Conservation (phyloP, 768 basidiomycete genomes). For the Suillus decipiens region DNA sequence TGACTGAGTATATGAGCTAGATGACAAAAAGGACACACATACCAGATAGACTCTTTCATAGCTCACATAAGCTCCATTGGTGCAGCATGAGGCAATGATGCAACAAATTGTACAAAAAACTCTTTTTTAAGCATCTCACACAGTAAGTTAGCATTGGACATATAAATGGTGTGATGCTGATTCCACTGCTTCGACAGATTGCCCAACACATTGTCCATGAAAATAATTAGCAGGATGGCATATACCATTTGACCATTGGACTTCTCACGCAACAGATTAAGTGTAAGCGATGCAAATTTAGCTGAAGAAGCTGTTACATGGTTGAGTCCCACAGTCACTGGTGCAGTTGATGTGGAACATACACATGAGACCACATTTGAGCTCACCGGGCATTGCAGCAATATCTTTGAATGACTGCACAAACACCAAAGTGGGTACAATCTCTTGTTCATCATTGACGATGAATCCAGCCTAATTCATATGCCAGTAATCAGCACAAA, state of each 20-base stretch:
- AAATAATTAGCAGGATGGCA: constrained; percentile 3
- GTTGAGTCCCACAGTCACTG: not conserved
- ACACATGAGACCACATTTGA: too few relatives aligned
- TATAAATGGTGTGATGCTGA: constrained; percentile 45
- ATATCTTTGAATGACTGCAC: too few relatives aligned
- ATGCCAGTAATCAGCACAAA: too few relatives aligned
- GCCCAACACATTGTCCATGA: constrained; percentile 44
- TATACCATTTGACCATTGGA: constrained; percentile 13
- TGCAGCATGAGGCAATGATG: constrained; percentile 39
- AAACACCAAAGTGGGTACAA: too few relatives aligned
- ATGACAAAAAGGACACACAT: too few relatives aligned
- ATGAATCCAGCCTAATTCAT: not conserved
- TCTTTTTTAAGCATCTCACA: constrained; percentile 37
- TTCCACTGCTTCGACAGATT: constrained; percentile 48
- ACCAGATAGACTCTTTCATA: constrained; percentile 36
- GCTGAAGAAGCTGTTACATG: constrained; percentile 2
- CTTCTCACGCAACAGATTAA: constrained; percentile 15
- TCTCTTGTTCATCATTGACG: too few relatives aligned
- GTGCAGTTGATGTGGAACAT: too few relatives aligned
- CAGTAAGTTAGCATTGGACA: constrained; percentile 39
- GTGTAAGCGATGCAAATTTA: constrained; percentile 8
- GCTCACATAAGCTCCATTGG: constrained; percentile 41
- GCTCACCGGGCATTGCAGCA: too few relatives aligned
- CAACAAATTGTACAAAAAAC: constrained; percentile 39
- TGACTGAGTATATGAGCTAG: too few relatives aligned